These are phyloP conservation scores for Cladosporium colombiae DNA, from an alignment of 2,329 filamentous ascomycete species.

Conservation along the genomic window DNA sequence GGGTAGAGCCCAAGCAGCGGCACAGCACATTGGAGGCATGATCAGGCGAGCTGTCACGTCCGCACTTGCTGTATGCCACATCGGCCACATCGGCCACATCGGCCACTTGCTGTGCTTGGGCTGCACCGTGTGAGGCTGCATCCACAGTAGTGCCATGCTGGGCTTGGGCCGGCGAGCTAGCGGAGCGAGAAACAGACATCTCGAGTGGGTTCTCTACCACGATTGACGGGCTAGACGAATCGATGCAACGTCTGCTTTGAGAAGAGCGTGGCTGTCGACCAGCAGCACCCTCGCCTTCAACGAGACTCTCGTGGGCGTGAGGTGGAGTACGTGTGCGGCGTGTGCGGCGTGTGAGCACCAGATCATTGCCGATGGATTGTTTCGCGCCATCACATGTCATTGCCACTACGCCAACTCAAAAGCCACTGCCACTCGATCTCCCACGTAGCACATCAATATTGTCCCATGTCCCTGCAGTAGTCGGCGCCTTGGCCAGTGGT, in stretches of 20 bases:
- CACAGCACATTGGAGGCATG: neutral
- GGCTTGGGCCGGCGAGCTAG: neutral
- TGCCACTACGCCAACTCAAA: too few relatives aligned
- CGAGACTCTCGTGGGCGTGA: neutral
- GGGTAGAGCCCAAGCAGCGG: neutral
- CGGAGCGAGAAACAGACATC: neutral
- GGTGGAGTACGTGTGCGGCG: neutral
- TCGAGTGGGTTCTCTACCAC: neutral
- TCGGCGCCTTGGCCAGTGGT: neutral
- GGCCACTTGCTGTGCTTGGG: neutral
- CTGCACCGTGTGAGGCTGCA: neutral
- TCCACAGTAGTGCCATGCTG: neutral
- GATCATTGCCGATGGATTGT: neutral
- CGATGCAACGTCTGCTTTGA: conserved; percentile 4
- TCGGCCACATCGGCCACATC: neutral
- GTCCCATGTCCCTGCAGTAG: neutral
- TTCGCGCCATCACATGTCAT: neutral
- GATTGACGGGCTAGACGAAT: neutral
- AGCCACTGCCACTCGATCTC: neutral
- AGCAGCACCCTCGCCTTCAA: neutral
- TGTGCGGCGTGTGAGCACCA: neutral
- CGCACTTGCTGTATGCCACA: neutral
- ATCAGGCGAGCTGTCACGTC: conserved; percentile 9
- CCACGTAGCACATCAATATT: neutral
- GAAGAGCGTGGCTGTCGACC: neutral